Percentiles rank a stretch among this genome's conserved stretches.
Conservation (phyloP, 345 rosid species). For the Syzygium oleosum region DNA sequence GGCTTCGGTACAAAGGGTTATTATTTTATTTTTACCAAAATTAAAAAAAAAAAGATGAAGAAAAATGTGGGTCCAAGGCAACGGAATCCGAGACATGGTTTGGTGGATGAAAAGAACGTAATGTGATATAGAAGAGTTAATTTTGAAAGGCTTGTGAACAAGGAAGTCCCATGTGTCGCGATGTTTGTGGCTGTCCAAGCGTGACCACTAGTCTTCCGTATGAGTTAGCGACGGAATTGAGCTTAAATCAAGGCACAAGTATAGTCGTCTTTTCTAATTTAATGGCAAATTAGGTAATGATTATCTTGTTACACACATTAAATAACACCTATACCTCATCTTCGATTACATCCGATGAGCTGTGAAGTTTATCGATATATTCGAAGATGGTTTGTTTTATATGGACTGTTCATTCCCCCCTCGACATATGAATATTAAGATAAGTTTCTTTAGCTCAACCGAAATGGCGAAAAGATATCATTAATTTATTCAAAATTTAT, state of each 20-base stretch:
- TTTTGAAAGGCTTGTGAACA: background rate
- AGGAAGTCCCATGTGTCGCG: conserved; percentile 5
- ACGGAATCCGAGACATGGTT: conserved; percentile 9
- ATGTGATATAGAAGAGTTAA: background rate
- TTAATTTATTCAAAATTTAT: background rate
- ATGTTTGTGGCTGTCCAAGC: conserved; percentile 1
- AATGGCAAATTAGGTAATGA: background rate
- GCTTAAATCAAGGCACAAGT: background rate
- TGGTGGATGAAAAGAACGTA: conserved; percentile 7
- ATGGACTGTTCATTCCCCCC: conserved; percentile 16
- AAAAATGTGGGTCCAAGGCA: conserved; percentile 6
- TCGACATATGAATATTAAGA: conserved; percentile 4
- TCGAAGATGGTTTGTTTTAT: background rate
- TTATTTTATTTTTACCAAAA: background rate
- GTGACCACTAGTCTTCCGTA: conserved; percentile 3
- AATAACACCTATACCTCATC: background rate
- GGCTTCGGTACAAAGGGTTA: background rate
- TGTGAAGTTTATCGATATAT: background rate
- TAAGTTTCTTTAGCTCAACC: background rate
- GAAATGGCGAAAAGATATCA: background rate
- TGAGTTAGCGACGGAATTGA: background rate
- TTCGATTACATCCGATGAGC: background rate
- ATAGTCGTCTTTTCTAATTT: background rate
- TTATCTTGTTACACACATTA: background rate
- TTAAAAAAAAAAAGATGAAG: background rate